phyloP scores from a whole-genome alignment of 2,329 filamentous ascomycete genomes.

The Aspergillus sergii region DNA sequence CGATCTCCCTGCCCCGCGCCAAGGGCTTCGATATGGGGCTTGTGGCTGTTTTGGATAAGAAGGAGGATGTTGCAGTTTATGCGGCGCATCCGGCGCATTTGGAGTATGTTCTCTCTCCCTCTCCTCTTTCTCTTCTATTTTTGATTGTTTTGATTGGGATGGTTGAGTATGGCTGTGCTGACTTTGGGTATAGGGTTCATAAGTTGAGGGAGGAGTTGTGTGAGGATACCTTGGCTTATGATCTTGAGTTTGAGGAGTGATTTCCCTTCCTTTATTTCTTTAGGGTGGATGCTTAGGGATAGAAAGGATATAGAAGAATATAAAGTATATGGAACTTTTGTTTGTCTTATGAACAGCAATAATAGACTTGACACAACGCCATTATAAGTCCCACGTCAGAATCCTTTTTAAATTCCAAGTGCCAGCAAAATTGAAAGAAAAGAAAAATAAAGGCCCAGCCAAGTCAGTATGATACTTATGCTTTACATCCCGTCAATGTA shows the following conservation, averaged over 20 bases:
- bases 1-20: slow-evolving; percentile 44
- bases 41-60: slow-evolving; percentile 49
- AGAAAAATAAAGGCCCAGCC: slow-evolving; percentile 13
- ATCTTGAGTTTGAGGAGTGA: slow-evolving; percentile 37
- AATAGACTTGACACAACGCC: slow-evolving; percentile 1
- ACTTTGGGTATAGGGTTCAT: slow-evolving; percentile 33
- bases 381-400: not conserved
- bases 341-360: slow-evolving; percentile 2
- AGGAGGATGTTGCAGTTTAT: slow-evolving; percentile 47
- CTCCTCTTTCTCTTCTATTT: not conserved
- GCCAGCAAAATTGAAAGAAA: slow-evolving; percentile 14
- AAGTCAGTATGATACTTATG: not conserved
- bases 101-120: slow-evolving; percentile 38
- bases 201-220: slow-evolving; percentile 45
- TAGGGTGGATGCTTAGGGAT: too few species aligned
- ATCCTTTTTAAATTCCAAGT: slow-evolving; percentile 6
- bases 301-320: not conserved
- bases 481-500: slow-evolving; percentile 5
- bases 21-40: slow-evolving; percentile 51
- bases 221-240: slow-evolving; percentile 47
- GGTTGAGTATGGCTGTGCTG: too few species aligned
- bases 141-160: not conserved
- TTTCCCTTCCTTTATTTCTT: not conserved
- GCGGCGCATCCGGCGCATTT: slow-evolving; percentile 50
- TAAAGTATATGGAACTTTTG: slow-evolving; percentile 7